Percentiles rank a stretch among this genome's conserved stretches.
phyloP scores from a whole-genome alignment of 768 basidiomycete species.

The Butyriboletus loyo region DNA sequence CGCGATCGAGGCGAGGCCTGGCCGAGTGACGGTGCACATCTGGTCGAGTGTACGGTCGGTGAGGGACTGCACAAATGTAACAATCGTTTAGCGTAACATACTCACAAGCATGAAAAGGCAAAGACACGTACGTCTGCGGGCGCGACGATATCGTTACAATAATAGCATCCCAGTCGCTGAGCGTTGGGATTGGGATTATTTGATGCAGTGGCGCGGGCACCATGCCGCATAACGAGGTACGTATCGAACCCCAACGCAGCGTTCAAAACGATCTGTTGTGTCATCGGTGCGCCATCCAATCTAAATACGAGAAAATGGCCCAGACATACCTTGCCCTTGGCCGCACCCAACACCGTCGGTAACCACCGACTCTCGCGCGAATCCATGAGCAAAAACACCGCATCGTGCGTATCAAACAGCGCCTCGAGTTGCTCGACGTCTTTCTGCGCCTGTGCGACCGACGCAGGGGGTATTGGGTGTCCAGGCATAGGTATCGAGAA shows the following conservation, averaged over 20 bases:
- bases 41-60: slow-evolving; percentile 95
- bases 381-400: slow-evolving; percentile 92
- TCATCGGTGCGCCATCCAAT: neutral
- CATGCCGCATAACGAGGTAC: slow-evolving; percentile 96
- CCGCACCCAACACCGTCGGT: slow-evolving; percentile 82
- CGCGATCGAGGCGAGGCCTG: slow-evolving; percentile 91
- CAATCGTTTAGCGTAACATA: neutral
- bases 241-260: slow-evolving; percentile 95
- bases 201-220: slow-evolving; percentile 47
- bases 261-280: slow-evolving; percentile 78
- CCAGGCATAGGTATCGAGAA: slow-evolving; percentile 97
- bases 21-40: slow-evolving; percentile 98
- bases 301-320: neutral
- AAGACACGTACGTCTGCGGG: slow-evolving; percentile 75
- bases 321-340: slow-evolving; percentile 74
- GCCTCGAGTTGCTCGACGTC: slow-evolving; percentile 72
- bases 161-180: slow-evolving; percentile 83
- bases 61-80: slow-evolving; percentile 41
- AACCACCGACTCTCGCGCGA: slow-evolving; percentile 98
- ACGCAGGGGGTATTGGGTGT: slow-evolving; percentile 74
- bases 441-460: slow-evolving; percentile 53
- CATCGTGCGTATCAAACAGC: slow-evolving; percentile 85
- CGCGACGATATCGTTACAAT: slow-evolving; percentile 97
- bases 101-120: neutral
- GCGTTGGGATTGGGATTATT: slow-evolving; percentile 19